Percentiles rank a stretch among this genome's conserved stretches.
Evolutionary conservation across 257 asterid genomes (phyloP).

Genomic region (Solanum medicagineum): DNA sequence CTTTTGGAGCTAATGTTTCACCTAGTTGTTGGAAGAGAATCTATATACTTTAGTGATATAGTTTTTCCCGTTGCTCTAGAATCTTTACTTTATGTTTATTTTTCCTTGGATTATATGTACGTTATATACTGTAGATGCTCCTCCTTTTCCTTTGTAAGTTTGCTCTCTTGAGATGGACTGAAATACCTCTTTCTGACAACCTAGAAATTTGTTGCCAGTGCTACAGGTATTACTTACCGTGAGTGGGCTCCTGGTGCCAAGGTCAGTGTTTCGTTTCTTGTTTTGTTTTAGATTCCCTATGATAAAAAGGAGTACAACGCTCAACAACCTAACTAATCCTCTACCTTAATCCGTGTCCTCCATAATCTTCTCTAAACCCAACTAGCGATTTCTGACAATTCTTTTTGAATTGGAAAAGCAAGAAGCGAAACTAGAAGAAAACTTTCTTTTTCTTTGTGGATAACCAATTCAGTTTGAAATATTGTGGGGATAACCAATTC

Average conservation of each 20-base stretch:
- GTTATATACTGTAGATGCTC: background rate
- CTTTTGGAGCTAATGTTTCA: background rate
- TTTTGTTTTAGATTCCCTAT: background rate
- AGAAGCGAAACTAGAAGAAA: no score
- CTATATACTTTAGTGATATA: background rate
- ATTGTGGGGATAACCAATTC: no score
- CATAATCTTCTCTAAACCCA: no score
- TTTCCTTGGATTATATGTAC: background rate
- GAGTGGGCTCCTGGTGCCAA: constrained; percentile 99
- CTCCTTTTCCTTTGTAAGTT: background rate
- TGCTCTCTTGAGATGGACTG: background rate
- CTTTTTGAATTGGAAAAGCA: no score
- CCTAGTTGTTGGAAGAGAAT: background rate
- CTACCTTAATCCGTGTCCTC: no score
- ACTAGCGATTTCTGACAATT: no score
- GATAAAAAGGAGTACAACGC: background rate
- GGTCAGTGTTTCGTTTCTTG: constrained; percentile 40
- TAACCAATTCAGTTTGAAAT: no score
- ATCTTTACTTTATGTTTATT: background rate
- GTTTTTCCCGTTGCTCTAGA: background rate
- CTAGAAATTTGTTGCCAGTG: constrained; percentile 43
- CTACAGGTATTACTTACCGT: constrained; percentile 86
- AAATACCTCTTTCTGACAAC: constrained; percentile 6
- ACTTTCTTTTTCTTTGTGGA: no score
- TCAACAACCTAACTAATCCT: no score